A percentile compares a stretch with the other conserved stretches of the same genome.
Conservation (phyloP, 441 rosid genomes). For the Croton setiger region DNA sequence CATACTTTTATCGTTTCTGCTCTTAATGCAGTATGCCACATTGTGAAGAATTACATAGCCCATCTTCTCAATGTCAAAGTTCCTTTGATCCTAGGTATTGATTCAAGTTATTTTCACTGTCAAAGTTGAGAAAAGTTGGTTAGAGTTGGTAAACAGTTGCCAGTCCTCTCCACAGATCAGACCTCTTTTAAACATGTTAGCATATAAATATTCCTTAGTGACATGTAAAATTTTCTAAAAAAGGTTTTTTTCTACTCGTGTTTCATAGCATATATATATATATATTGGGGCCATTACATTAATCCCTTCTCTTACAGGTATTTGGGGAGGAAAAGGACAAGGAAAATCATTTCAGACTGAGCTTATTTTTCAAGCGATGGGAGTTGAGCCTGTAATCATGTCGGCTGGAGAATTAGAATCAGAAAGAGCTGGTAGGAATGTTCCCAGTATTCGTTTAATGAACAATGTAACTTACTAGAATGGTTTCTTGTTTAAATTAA, state of each 20-base stretch:
- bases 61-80: constrained; percentile 63
- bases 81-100: constrained; percentile 80
- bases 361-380: constrained; percentile 88
- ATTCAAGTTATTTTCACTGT: background rate
- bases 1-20: constrained; percentile 15
- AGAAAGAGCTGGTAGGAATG: constrained; percentile 80
- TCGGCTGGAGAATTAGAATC: constrained; percentile 97
- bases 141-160: background rate
- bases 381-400: constrained; percentile 90
- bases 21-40: constrained; percentile 65
- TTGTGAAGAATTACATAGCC: constrained; percentile 92
- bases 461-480: background rate
- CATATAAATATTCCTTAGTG: background rate
- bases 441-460: background rate
- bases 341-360: constrained; percentile 97
- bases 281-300: background rate
- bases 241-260: background rate
- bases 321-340: constrained; percentile 99
- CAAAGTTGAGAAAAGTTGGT: background rate
- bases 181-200: background rate
- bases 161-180: background rate
- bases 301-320: constrained; percentile 42
- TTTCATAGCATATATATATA: background rate
- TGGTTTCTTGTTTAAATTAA: background rate
- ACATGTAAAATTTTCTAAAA: background rate